Base-by-base conservation (phyloP, 2,329 filamentous ascomycete species). In the Zarea fungicola region DNA sequence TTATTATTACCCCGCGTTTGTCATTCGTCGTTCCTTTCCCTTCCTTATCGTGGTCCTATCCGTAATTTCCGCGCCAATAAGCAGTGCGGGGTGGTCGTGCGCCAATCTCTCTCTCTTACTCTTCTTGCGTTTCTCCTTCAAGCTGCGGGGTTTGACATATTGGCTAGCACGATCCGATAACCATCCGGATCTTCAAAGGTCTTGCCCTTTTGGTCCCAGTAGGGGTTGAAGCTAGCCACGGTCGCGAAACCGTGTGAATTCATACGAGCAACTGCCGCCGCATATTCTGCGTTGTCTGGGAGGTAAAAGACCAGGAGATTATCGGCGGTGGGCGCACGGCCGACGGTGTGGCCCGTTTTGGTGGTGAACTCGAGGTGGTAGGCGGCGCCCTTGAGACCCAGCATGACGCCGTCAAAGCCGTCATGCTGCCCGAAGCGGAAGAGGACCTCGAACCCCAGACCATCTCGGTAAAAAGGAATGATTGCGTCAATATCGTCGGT, bases 111-210 rank as follows among this genome's bases (percentile, higher is more conserved):
- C 2, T 7, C 14, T 8, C 21, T 29, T 21, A 1, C 19, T 16
- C 3, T 29, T 32, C 41, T 32, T 11, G 7, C 31, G n/a, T 14
- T 6, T 43, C 16, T 4, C 5, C 18, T 13, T 42, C 40, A 48
- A 22, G 23, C 47, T 31, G 47, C 34, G 31, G 36, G 49, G 44
- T 43, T 55, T 5, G 34, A 41, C 52, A 58, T 57, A 25, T 68
- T 66, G 21, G 60, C 67, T 28, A 75, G 56, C 29, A 74, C 71
- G 32, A 72, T 56, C 7, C 69, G 58, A 58, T 70, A 75, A 14
- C 71, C 72, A 59, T 75, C 72, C 9, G 67, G 58, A 55, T 74
- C 71, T 46, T 69, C 68, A 58, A 66, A 69, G 5, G 71, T 72
- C 61, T 64, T 69, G 16, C 71, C 72, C 53, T 61, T 66, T 4